phyloP scores from a whole-genome alignment of 352 stramenopile species.

The Phytophthora sp. region DNA sequence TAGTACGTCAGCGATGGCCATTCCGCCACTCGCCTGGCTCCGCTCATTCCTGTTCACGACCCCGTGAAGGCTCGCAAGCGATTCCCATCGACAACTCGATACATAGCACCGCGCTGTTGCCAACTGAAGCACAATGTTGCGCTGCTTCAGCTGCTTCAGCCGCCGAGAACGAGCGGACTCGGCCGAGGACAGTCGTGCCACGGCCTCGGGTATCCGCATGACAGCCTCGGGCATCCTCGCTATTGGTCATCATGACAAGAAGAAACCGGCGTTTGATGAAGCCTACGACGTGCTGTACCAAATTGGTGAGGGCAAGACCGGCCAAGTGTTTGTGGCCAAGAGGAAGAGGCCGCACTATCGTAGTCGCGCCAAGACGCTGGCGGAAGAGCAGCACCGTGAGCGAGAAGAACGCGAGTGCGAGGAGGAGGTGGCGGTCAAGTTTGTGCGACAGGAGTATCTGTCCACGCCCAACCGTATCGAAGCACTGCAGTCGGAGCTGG shows the following conservation, averaged over 20 bases:
- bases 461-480: slow-evolving; percentile 69
- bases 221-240: slow-evolving; percentile 7
- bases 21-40: no score
- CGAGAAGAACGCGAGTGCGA: slow-evolving; percentile 53
- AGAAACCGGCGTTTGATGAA: slow-evolving; percentile 49
- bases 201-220: not conserved
- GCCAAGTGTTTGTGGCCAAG: slow-evolving; percentile 66
- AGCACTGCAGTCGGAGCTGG: slow-evolving; percentile 68
- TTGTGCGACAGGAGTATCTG: slow-evolving; percentile 72
- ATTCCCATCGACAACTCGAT: not conserved
- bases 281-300: slow-evolving; percentile 75
- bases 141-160: slow-evolving; percentile 42
- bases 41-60: no score
- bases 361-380: slow-evolving; percentile 30
- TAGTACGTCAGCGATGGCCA: no score
- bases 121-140: no score
- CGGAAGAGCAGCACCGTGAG: slow-evolving; percentile 66
- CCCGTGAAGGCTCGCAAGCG: no score
- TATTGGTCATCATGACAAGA: slow-evolving; percentile 21
- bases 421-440: slow-evolving; percentile 71
- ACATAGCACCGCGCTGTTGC: not conserved
- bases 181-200: slow-evolving; percentile 3
- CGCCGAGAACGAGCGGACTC: slow-evolving; percentile 4
- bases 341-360: slow-evolving; percentile 29
- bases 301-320: slow-evolving; percentile 83